Percentiles rank a stretch among this genome's conserved stretches.
phyloP scores from a whole-genome alignment of 768 basidiomycete species.

The Lentinus brumalis region DNA sequence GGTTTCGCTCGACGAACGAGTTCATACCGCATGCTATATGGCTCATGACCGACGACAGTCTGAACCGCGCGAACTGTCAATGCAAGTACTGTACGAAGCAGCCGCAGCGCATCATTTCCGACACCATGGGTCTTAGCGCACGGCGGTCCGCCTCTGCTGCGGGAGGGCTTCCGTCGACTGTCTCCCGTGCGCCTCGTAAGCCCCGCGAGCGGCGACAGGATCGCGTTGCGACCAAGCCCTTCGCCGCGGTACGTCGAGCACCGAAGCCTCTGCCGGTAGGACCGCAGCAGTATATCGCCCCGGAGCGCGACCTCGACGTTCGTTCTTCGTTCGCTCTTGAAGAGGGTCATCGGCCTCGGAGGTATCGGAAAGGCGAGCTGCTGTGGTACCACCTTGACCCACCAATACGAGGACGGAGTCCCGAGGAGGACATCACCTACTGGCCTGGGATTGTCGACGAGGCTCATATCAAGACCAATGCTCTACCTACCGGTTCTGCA shows the following conservation, averaged over 20 bases:
- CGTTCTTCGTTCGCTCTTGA: slow-evolving; percentile 54
- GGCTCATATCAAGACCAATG: slow-evolving; percentile 49
- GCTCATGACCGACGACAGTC: slow-evolving; percentile 59
- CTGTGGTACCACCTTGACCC: slow-evolving; percentile 65
- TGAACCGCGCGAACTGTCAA: slow-evolving; percentile 52
- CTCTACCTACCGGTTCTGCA: slow-evolving; percentile 16
- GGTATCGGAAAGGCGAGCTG: slow-evolving; percentile 70
- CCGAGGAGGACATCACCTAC: slow-evolving; percentile 53
- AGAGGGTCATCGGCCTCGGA: slow-evolving; percentile 50
- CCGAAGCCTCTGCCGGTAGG: slow-evolving; percentile 37
- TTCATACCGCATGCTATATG: slow-evolving; percentile 84
- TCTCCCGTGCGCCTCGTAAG: slow-evolving; percentile 14
- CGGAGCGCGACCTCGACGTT: slow-evolving; percentile 67
- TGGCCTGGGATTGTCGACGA: slow-evolving; percentile 79
- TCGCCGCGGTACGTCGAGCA: slow-evolving; percentile 42
- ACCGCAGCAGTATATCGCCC: slow-evolving; percentile 53
- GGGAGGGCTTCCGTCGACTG: not conserved
- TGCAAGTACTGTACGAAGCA: slow-evolving; percentile 81
- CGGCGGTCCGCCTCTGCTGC: slow-evolving; percentile 31
- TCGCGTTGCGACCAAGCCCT: slow-evolving; percentile 33
- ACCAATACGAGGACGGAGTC: slow-evolving; percentile 45
- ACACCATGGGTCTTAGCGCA: slow-evolving; percentile 50
- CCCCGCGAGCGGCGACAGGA: slow-evolving; percentile 12
- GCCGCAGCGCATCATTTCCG: slow-evolving; percentile 70
- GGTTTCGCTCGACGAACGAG: slow-evolving; percentile 82